These are phyloP conservation scores for Mycena galopus DNA, from an alignment of 768 basidiomycete genomes.

Conservation along the genomic window DNA sequence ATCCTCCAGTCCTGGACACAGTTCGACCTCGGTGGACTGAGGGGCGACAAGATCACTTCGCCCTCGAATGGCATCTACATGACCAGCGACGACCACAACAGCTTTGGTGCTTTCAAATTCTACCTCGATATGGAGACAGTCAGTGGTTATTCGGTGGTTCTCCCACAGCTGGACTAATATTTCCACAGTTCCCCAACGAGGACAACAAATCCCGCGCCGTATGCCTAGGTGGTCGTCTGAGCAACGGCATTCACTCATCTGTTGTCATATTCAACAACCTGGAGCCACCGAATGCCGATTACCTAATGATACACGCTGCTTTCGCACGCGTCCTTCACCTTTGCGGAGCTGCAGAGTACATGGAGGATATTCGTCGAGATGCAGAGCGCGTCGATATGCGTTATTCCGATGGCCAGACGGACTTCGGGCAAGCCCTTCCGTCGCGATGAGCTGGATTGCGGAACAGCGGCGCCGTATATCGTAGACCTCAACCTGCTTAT, in stretches of 20 bases:
- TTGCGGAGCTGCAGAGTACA: constrained; percentile 7
- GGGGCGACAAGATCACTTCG: not conserved
- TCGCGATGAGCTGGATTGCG: constrained; percentile 8
- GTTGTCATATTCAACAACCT: constrained; percentile 7
- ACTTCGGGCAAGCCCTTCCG: constrained; percentile 13
- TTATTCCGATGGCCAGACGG: not conserved
- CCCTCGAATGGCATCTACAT: constrained; percentile 20
- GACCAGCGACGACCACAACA: constrained; percentile 19
- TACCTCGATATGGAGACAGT: constrained; percentile 5
- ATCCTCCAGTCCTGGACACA: constrained; percentile 21
- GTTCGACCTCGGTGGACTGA: constrained; percentile 6
- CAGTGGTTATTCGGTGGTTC: not conserved
- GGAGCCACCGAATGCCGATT: constrained; percentile 18
- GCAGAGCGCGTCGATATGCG: constrained; percentile 18
- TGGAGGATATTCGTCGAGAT: constrained; percentile 7
- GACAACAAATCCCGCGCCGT: constrained; percentile 11
- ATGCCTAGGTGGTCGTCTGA: constrained; percentile 12
- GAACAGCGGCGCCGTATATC: constrained; percentile 2
- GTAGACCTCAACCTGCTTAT: constrained; percentile 1
- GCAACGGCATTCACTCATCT: constrained; percentile 5
- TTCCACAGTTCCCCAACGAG: constrained; percentile 16
- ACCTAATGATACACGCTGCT: constrained; percentile 13
- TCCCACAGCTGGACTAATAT: not conserved
- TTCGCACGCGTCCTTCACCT: constrained; percentile 9
- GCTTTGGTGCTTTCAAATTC: constrained; percentile 20